Evolutionary conservation across 352 stramenopile genomes (phyloP).

Genomic region (Phytopythium delawarense): DNA sequence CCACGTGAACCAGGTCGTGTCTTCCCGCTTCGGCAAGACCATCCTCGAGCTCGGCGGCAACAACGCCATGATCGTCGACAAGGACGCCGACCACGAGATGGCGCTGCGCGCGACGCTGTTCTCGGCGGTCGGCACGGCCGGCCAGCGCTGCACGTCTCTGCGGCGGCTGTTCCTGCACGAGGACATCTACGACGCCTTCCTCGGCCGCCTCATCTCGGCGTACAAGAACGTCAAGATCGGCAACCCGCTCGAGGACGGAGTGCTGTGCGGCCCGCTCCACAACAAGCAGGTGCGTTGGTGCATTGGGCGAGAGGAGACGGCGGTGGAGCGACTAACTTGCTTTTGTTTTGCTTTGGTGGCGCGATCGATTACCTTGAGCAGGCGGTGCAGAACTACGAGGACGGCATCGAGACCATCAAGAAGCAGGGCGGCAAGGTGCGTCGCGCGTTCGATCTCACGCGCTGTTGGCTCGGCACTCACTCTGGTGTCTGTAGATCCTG

Average conservation of each 20-base stretch:
- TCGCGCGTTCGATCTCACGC: neutral
- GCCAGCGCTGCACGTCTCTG: conserved; percentile 91
- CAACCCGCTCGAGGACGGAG: conserved; percentile 79
- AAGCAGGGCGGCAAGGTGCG: conserved; percentile 80
- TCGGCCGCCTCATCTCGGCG: conserved; percentile 73
- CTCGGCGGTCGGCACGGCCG: conserved; percentile 89
- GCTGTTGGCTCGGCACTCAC: neutral
- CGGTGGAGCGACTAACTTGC: neutral
- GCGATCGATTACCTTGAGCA: conserved; percentile 8
- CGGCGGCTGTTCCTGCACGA: conserved; percentile 90
- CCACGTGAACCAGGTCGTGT: conserved; percentile 85
- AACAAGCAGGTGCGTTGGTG: conserved; percentile 29
- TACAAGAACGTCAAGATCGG: conserved; percentile 90
- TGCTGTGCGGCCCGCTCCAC: conserved; percentile 79
- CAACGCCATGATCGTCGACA: conserved; percentile 93
- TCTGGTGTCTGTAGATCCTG: conserved; percentile 55
- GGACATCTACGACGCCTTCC: conserved; percentile 88
- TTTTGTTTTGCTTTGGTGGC: neutral
- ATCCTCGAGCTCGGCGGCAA: conserved; percentile 92
- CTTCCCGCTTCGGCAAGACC: conserved; percentile 88
- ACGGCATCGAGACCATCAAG: conserved; percentile 84
- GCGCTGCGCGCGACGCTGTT: conserved; percentile 88
- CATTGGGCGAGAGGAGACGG: neutral
- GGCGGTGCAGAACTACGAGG: conserved; percentile 84
- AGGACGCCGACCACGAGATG: conserved; percentile 89